Evolutionary conservation across 495 filamentous ascomycete genomes (phyloP), one percentile per base, ranked within the genome.

Genomic region (Saxophila tyrrhenica): DNA sequence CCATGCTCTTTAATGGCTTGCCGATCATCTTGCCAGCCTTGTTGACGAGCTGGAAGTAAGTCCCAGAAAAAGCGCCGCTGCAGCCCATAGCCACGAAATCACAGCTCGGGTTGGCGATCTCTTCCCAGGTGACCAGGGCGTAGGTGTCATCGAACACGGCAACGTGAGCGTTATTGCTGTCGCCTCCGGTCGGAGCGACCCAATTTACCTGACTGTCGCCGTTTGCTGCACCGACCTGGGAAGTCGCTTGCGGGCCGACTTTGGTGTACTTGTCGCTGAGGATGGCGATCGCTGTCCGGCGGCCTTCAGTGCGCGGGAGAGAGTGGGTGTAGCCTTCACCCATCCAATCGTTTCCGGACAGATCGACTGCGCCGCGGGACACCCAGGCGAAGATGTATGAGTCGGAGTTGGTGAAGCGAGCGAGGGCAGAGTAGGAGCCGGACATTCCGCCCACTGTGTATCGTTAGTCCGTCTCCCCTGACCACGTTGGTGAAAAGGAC

Each of bases 331-430:
- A 78, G 2, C 72, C 72, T 15, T 35, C 54, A 1, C 76, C 75
- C 67, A 79, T 73, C 75, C 76, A 79, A 17, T 56, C 60, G 58
- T 78, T 72, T 29, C 62, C 59, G 10, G 67, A 72, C 11, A 78
- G 63, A 38, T 77, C 69, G 1, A 73, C 60, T n/a, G 73, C 73
- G 25, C 76, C 75, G 7, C 76, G 72, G 1, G 73, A 73, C 9
- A 73, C 70, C 76, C 76, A 79, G 11, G 73, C 64, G 49, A 78
- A 77, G 64, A 78, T 73, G 52, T 78, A 79, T 25, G 62, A 48
- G 0, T 62, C 69, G 1, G 64, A 66, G 21, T 69, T 67, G 3
- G 59, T 61, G 56, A 78, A 76, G 2, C 67, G 66, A 17, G 74
- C 72, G 25, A 80, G 70, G 16, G 61, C 64, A 55, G 70, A 74